phyloP scores from a whole-genome alignment of 2,329 filamentous ascomycete genomes.

The Beauveria australis region DNA sequence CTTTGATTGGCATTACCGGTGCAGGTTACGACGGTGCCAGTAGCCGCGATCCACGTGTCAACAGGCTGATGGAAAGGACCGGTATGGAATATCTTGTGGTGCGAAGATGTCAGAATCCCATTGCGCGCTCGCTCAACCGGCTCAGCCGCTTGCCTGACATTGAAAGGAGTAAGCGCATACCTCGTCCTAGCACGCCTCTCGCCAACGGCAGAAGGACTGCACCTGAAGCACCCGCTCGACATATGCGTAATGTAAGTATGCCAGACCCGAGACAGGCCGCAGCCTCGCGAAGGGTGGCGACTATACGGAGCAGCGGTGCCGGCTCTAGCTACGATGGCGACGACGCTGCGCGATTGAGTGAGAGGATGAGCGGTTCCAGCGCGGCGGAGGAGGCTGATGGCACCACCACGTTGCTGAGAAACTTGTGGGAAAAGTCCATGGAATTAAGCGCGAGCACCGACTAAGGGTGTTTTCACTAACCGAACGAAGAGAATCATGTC shows the following conservation, averaged over 20 bases:
- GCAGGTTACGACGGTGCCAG: slow-evolving; percentile 43
- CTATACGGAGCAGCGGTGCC: slow-evolving; percentile 29
- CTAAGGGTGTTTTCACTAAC: not conserved
- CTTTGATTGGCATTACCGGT: slow-evolving; percentile 44
- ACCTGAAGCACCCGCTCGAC: slow-evolving; percentile 22
- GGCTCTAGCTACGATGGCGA: slow-evolving; percentile 39
- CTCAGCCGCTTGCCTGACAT: slow-evolving; percentile 39
- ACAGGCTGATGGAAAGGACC: slow-evolving; percentile 59
- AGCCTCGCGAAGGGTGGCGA: slow-evolving; percentile 25
- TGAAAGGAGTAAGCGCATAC: slow-evolving; percentile 43
- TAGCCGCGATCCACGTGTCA: slow-evolving; percentile 53
- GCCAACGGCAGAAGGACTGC: slow-evolving; percentile 28
- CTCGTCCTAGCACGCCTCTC: slow-evolving; percentile 29
- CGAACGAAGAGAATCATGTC: not conserved
- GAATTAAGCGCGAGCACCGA: slow-evolving; percentile 45
- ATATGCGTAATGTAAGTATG: slow-evolving; percentile 32
- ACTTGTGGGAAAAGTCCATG: slow-evolving; percentile 54
- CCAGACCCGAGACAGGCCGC: slow-evolving; percentile 24
- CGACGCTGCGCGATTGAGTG: slow-evolving; percentile 32
- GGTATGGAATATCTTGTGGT: slow-evolving; percentile 69
- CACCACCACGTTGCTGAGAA: slow-evolving; percentile 43
- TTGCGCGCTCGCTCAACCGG: slow-evolving; percentile 51
- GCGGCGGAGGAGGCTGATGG: slow-evolving; percentile 43
- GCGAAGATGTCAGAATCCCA: slow-evolving; percentile 61
- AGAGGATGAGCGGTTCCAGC: slow-evolving; percentile 41